Conservation (phyloP, 1,139 yeast genomes). For the Scheffersomyces stambukii region DNA sequence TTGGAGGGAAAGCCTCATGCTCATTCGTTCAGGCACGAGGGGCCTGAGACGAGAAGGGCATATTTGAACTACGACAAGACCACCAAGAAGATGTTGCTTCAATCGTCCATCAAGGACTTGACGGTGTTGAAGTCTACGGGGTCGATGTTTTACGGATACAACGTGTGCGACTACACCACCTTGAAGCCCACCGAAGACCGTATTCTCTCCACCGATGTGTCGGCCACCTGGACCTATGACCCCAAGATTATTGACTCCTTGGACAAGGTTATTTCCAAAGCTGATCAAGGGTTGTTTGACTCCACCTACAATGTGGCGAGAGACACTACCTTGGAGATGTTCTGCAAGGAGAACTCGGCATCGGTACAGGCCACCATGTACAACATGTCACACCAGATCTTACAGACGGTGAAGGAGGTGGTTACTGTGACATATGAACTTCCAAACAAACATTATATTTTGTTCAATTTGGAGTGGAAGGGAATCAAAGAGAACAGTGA, state of each 20-base stretch:
- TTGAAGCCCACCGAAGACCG: constrained; percentile 79
- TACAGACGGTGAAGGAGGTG: constrained; percentile 53
- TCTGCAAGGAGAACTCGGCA: constrained; percentile 82
- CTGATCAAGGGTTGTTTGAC: constrained; percentile 64
- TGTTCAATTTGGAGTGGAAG: constrained; percentile 78
- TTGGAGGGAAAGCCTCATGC: constrained; percentile 68
- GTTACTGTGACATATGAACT: constrained; percentile 65
- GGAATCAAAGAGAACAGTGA: constrained; percentile 77
- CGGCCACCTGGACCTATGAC: constrained; percentile 69
- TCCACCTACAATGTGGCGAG: constrained; percentile 57
- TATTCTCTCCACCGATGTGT: constrained; percentile 82
- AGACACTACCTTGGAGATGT: constrained; percentile 64
- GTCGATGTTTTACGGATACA: constrained; percentile 85
- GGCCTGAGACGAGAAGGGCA: constrained; percentile 71
- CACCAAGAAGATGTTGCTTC: constrained; percentile 48
- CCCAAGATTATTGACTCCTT: constrained; percentile 45
- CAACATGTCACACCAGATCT: constrained; percentile 77
- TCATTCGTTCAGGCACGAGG: constrained; percentile 82
- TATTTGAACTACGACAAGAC: constrained; percentile 48
- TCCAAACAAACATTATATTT: constrained; percentile 89
- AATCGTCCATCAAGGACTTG: constrained; percentile 76
- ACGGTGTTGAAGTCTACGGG: constrained; percentile 93
- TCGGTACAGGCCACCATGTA: constrained; percentile 96
- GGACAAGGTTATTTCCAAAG: constrained; percentile 44
- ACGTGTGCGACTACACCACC: constrained; percentile 84